Evolutionary conservation across 1,284 basidiomycete genomes (phyloP).

Genomic region (Apiotrichum veenhuisii): DNA sequence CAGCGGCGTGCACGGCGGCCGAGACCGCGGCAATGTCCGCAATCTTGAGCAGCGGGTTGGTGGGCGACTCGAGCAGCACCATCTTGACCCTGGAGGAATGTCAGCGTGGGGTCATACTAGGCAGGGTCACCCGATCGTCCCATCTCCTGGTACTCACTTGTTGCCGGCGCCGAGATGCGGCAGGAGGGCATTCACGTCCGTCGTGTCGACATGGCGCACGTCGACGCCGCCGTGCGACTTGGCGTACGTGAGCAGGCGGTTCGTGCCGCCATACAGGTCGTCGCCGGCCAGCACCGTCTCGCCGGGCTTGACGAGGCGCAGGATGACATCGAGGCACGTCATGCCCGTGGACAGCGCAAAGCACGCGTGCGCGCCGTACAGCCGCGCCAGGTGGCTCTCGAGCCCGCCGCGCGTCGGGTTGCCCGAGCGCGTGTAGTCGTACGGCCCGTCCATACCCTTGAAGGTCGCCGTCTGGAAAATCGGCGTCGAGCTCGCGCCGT

Average conservation of each 20-base stretch:
- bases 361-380: conserved; percentile 81
- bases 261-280: conserved; percentile 96
- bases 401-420: conserved; percentile 95
- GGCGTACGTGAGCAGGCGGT: conserved; percentile 90
- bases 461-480: conserved; percentile 99
- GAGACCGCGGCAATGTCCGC: conserved; percentile 82
- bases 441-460: conserved; percentile 81
- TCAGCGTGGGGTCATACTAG: conserved; percentile 7
- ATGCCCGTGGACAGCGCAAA: conserved; percentile 94
- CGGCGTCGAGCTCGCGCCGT: conserved; percentile 87
- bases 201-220: conserved; percentile 94
- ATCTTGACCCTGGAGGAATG: conserved; percentile 56
- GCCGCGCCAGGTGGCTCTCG: conserved; percentile 91
- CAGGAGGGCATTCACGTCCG: conserved; percentile 56
- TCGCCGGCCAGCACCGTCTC: conserved; percentile 95
- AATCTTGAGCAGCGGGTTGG: conserved; percentile 95
- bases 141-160: conserved; percentile 45
- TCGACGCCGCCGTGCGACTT: conserved; percentile 80
- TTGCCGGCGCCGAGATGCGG: conserved; percentile 66
- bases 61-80: conserved; percentile 95
- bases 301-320: conserved; percentile 88
- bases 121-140: background rate
- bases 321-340: conserved; percentile 94
- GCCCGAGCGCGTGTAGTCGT: conserved; percentile 92
- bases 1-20: conserved; percentile 71